Conservation (phyloP, 225 moss, liverwort and hornwort genomes). For the Lunularia cruciata region DNA sequence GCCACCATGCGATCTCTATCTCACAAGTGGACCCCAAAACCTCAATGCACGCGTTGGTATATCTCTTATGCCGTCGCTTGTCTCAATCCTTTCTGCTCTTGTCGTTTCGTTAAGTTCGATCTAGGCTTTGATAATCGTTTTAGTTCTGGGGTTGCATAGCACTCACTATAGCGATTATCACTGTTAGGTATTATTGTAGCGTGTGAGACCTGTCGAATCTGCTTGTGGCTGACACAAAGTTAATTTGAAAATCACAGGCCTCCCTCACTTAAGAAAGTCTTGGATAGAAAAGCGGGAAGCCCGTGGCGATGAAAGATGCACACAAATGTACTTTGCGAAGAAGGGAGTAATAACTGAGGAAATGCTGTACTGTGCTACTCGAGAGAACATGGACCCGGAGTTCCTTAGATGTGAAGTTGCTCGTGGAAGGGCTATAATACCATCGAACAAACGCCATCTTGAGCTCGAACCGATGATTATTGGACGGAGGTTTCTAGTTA, state of each 20-base stretch:
- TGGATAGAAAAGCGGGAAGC: slow-evolving; percentile 74
- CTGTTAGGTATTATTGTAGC: no score
- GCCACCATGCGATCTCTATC: slow-evolving; percentile 83
- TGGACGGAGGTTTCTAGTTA: slow-evolving; percentile 82
- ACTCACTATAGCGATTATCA: no score
- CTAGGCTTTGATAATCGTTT: no score
- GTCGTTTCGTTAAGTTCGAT: no score
- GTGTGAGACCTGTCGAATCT: no score
- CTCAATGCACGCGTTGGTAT: slow-evolving; percentile 57
- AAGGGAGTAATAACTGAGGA: slow-evolving; percentile 80
- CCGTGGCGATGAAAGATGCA: slow-evolving; percentile 63
- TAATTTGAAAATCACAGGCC: no score
- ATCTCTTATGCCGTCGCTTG: no score
- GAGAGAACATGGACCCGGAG: slow-evolving; percentile 73
- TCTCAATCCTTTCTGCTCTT: no score
- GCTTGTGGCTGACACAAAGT: no score
- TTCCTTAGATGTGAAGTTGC: slow-evolving; percentile 79
- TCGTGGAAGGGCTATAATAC: slow-evolving; percentile 89
- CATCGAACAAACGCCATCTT: slow-evolving; percentile 78
- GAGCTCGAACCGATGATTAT: slow-evolving; percentile 94
- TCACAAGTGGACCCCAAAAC: slow-evolving; percentile 83
- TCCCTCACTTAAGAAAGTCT: slow-evolving; percentile 71
- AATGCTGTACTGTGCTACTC: slow-evolving; percentile 74
- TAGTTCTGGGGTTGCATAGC: no score
- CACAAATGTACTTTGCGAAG: slow-evolving; percentile 95